phyloP scores from a whole-genome alignment of 1,284 basidiomycete genomes.

The Earliella scabrosa region DNA sequence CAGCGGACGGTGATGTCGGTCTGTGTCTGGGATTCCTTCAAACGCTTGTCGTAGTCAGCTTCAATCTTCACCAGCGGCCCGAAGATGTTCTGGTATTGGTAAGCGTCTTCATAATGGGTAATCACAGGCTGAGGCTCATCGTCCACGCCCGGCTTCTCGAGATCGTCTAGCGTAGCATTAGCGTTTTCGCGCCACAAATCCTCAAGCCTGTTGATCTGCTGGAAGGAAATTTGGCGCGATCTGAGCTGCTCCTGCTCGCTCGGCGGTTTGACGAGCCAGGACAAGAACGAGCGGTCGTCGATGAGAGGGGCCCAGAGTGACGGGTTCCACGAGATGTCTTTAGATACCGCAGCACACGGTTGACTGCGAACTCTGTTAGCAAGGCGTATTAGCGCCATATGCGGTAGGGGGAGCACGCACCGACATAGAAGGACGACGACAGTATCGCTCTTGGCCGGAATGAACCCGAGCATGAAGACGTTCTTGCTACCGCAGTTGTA shows the following conservation, averaged over 20 bases:
- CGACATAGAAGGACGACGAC: slow-evolving; percentile 98
- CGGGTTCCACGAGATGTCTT: slow-evolving; percentile 99
- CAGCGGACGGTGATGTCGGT: slow-evolving; percentile 95
- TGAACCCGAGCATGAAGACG: slow-evolving; percentile 98
- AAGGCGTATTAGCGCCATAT: not conserved
- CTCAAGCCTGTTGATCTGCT: slow-evolving; percentile 96
- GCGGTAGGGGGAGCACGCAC: slow-evolving; percentile 46
- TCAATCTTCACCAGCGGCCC: slow-evolving; percentile 99
- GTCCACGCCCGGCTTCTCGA: slow-evolving; percentile 95
- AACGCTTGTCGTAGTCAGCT: slow-evolving; percentile 96
- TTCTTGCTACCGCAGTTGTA: slow-evolving; percentile 99
- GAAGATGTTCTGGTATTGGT: slow-evolving; percentile 99
- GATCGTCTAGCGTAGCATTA: slow-evolving; percentile 91
- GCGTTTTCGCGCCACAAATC: slow-evolving; percentile 99
- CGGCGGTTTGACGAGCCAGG: slow-evolving; percentile 98
- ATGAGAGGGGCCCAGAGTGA: slow-evolving; percentile 98
- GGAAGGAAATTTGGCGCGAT: slow-evolving; percentile 94
- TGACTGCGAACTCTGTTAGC: slow-evolving; percentile 57
- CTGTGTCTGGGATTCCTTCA: slow-evolving; percentile 99
- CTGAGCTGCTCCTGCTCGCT: slow-evolving; percentile 94
- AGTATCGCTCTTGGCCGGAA: slow-evolving; percentile 98
- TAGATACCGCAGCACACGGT: slow-evolving; percentile 96
- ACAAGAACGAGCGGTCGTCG: slow-evolving; percentile 96
- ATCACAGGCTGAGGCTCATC: slow-evolving; percentile 95
- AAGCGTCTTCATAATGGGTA: slow-evolving; percentile 95